A percentile compares a stretch with the other conserved stretches of the same genome.
phyloP scores from a whole-genome alignment of 805 yeast genomes.

The Ogataea polymorpha region DNA sequence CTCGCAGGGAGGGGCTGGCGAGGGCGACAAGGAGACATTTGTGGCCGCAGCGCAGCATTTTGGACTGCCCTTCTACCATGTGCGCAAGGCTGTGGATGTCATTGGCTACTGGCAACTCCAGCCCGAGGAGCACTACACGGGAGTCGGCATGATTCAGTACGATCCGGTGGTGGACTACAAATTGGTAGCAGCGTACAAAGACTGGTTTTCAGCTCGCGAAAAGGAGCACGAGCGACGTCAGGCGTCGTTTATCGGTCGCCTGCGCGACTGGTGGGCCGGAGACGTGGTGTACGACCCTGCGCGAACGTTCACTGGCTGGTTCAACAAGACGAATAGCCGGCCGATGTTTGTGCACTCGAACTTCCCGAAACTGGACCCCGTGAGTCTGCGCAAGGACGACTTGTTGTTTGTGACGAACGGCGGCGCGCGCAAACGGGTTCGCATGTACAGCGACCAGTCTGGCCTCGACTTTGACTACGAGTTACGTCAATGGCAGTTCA shows the following conservation, averaged over 20 bases:
- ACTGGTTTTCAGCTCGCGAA: conserved; percentile 15
- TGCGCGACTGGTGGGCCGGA: conserved; percentile 15
- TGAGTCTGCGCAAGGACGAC: conserved; percentile 34
- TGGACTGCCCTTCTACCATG: conserved; percentile 45
- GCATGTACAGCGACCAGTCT: conserved; percentile 31
- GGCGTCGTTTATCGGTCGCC: conserved; percentile 7
- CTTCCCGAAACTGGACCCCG: conserved; percentile 53
- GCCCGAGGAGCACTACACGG: conserved; percentile 34
- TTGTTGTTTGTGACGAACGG: conserved; percentile 25
- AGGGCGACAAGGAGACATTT: conserved; percentile 61
- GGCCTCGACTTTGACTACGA: conserved; percentile 52
- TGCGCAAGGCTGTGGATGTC: conserved; percentile 46
- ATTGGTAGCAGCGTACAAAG: conserved; percentile 19
- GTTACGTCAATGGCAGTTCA: conserved; percentile 53
- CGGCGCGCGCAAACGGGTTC: conserved; percentile 17
- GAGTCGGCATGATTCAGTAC: conserved; percentile 58
- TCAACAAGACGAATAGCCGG: conserved; percentile 24
- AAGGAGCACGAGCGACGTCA: conserved; percentile 5
- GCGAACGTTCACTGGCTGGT: conserved; percentile 19
- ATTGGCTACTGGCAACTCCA: conserved; percentile 42
- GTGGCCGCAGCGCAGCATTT: conserved; percentile 49
- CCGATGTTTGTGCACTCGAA: conserved; percentile 50
- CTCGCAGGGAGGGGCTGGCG: conserved; percentile 48
- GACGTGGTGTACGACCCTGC: conserved; percentile 16
- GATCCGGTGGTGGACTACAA: conserved; percentile 45